Evolutionary conservation across 176 grass and related monocot species (phyloP).

Genomic region (Stipa capillata): DNA sequence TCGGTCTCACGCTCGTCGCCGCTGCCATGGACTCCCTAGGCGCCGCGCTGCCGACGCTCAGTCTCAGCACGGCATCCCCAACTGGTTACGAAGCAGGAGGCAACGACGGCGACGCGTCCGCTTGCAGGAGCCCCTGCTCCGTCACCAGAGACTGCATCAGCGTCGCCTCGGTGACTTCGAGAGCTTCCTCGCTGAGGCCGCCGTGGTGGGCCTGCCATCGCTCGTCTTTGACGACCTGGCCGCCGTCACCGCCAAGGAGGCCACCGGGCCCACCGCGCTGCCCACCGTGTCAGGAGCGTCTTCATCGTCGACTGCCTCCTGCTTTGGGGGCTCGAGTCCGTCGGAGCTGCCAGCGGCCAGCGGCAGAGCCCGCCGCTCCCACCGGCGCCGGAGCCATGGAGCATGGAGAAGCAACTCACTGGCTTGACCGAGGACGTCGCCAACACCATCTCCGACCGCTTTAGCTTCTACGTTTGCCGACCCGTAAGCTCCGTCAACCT

Average conservation of each 20-base stretch:
- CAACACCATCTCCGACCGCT: constrained; percentile 18
- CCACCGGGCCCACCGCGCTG: background rate
- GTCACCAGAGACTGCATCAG: constrained; percentile 79
- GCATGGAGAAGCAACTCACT: constrained; percentile 17
- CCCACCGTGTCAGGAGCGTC: constrained; percentile 27
- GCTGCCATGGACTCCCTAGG: constrained; percentile 11
- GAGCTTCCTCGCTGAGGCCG: constrained; percentile 6
- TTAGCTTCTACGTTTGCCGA: constrained; percentile 58
- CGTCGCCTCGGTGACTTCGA: constrained; percentile 59
- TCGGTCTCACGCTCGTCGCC: constrained; percentile 1
- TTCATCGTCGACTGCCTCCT: constrained; percentile 56
- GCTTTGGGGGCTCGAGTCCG: constrained; percentile 63
- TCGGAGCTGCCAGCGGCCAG: background rate
- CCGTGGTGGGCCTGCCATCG: background rate
- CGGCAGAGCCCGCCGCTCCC: background rate
- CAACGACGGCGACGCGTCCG: background rate
- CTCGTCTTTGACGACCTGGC: constrained; percentile 26
- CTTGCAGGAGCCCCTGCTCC: constrained; percentile 55
- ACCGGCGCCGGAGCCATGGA: background rate
- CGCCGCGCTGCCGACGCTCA: background rate
- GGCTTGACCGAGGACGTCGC: constrained; percentile 25
- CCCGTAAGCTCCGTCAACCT: constrained; percentile 21
- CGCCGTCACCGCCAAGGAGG: background rate
- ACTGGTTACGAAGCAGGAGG: too few relatives aligned
- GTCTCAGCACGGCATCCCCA: background rate